A percentile compares a stretch with the other conserved stretches of the same genome.
phyloP scores from a whole-genome alignment of 495 filamentous ascomycete species.

The Aspergillus avenaceus region DNA sequence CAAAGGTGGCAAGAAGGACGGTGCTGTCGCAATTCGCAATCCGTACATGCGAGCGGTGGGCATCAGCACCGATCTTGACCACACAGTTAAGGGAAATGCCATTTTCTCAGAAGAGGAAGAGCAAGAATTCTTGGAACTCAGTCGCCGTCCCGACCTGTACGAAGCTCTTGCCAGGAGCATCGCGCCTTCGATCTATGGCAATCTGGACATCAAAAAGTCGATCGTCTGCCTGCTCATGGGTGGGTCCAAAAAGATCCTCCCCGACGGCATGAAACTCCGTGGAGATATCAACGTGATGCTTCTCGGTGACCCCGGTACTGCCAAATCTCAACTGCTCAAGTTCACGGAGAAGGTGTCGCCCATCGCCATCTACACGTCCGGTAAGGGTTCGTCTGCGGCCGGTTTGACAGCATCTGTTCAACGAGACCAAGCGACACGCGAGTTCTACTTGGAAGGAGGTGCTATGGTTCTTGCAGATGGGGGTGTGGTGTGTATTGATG shows the following conservation, averaged over 20 bases:
- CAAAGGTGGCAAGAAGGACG: conserved; percentile 79
- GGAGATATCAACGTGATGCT: conserved; percentile 98
- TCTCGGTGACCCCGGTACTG: conserved; percentile 96
- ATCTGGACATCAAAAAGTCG: conserved; percentile 96
- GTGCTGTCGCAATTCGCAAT: conserved; percentile 90
- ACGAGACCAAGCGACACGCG: conserved; percentile 82
- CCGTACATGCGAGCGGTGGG: conserved; percentile 95
- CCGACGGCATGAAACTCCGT: conserved; percentile 96
- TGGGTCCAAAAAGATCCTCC: conserved; percentile 96
- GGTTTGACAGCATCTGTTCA: conserved; percentile 98
- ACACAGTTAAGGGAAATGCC: conserved; percentile 80
- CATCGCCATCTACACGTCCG: conserved; percentile 98
- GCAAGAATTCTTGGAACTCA: conserved; percentile 94
- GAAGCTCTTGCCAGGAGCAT: conserved; percentile 87
- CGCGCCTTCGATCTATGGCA: conserved; percentile 96
- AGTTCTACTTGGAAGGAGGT: conserved; percentile 98
- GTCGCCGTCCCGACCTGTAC: conserved; percentile 86
- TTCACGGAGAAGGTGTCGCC: conserved; percentile 97
- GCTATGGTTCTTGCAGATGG: conserved; percentile 99
- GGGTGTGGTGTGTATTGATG: conserved; percentile 98
- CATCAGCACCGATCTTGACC: conserved; percentile 83
- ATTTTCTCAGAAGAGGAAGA: conserved; percentile 95
- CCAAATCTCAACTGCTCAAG: conserved; percentile 95
- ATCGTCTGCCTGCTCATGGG: conserved; percentile 93
- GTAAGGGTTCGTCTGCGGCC: conserved; percentile 96